Conservation (phyloP, 1,139 yeast species). For the Hanseniaspora gamundiae region DNA sequence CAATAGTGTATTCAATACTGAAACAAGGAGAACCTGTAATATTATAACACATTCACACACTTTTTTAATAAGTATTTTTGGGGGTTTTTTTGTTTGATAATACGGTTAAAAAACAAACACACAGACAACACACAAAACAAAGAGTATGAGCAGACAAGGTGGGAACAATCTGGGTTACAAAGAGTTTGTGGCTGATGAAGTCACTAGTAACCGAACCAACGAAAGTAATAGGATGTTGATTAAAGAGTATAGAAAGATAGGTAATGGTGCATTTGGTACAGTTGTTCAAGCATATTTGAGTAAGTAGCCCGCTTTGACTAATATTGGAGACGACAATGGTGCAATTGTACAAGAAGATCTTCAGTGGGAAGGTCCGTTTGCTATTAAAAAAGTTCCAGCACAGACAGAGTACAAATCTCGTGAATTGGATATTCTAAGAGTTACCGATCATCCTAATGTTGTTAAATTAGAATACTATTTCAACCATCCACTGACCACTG, state of each 20-base stretch:
- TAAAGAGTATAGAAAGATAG: conserved; percentile 59
- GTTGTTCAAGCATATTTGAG: conserved; percentile 56
- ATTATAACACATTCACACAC: too few relatives aligned
- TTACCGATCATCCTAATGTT: conserved; percentile 69
- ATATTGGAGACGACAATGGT: too few relatives aligned
- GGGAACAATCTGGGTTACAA: conserved; percentile 9
- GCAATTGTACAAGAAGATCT: conserved; percentile 24
- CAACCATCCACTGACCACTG: conserved; percentile 29
- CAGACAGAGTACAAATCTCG: conserved; percentile 75
- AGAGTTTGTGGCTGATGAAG: conserved; percentile 43
- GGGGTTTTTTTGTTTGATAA: too few relatives aligned
- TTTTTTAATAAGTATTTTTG: too few relatives aligned
- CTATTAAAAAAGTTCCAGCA: conserved; percentile 72
- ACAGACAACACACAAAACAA: too few relatives aligned
- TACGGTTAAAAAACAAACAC: too few relatives aligned
- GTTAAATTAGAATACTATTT: conserved; percentile 59
- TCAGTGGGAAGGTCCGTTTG: conserved; percentile 66
- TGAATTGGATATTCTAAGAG: conserved; percentile 62
- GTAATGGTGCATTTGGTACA: conserved; percentile 79
- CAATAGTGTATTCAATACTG: too few relatives aligned
- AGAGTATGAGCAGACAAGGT: conserved; percentile 6
- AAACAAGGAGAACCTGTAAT: too few relatives aligned
- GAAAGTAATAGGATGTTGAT: conserved; percentile 49
- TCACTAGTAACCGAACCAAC: conserved; percentile 46
- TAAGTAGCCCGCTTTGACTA: too few relatives aligned